Evolutionary conservation across 805 yeast species (phyloP), one percentile per base, ranked within the genome.

Genomic region (Saturnispora dispora): DNA sequence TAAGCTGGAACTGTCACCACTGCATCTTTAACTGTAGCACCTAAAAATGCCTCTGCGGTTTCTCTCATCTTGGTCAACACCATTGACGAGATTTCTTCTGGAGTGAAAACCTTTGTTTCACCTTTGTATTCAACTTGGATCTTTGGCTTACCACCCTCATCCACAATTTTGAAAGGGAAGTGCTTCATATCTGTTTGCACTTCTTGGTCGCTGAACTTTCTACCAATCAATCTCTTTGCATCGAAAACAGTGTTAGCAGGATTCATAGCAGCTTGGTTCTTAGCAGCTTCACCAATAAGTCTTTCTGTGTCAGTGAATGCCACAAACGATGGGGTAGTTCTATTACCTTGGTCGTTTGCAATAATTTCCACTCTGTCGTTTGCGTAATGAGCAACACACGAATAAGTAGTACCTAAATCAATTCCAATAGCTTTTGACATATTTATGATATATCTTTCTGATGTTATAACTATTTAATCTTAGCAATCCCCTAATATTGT

Each of bases 271-370:
- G 96, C 96, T 75, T 89, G 96, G 73, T 89, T 89, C 82, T 89
- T 89, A 59, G 96, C 96, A 57, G 96, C 91, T 70, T 88, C 96
- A 75, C 96, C 96, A 65, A 88, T 86, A 63, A 88, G 77, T 74
- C 96, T 82, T 76, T 89, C 97, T 51, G 85, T 79, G 62, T 85
- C 93, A 46, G 96, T 87, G 77, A 89, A 89, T 43, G 96, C 96
- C 51, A 90, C 97, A 68, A 85, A 90, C 25, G 96, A 90, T 52
- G 97, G 96, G 48, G 97, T 90, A 51, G 90, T 89, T 78, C 97
- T 86, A 82, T 90, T 89, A 82, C 97, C 97, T 76, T 90, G 97
- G 72, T 90, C 97, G 70, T 90, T 90, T 64, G 97, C 96, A 67
- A 89, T 87, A 71, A 89, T 89, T 72, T 89, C 97, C 51, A 90